phyloP scores from a whole-genome alignment of 2,329 filamentous ascomycete species.

The Verticillium albo-atrum region DNA sequence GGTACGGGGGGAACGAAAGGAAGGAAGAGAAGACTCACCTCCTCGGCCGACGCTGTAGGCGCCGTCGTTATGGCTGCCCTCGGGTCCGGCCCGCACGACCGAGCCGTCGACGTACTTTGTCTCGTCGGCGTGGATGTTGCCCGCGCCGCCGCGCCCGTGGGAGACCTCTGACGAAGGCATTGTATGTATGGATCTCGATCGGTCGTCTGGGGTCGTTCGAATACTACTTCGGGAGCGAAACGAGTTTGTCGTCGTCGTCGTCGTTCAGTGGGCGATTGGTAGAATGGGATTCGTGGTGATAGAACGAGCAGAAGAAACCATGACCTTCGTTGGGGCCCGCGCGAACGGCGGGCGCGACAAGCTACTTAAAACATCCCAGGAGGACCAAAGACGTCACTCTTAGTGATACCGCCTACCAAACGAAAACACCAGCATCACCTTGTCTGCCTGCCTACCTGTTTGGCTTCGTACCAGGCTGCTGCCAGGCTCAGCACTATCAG shows the following conservation, averaged over 20 bases:
- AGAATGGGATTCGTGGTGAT: not conserved
- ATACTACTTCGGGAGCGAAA: too few species aligned
- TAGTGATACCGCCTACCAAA: not conserved
- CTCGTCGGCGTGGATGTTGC: slow-evolving; percentile 55
- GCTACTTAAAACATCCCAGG: not conserved
- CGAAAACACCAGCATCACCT: too few species aligned
- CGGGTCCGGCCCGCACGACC: slow-evolving; percentile 50
- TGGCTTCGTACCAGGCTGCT: too few species aligned
- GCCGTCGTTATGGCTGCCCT: slow-evolving; percentile 54
- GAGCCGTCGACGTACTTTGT: slow-evolving; percentile 59
- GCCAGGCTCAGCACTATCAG: not conserved
- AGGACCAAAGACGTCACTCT: not conserved
- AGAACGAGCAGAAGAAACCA: not conserved
- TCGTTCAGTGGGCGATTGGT: not conserved
- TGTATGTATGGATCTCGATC: slow-evolving; percentile 2
- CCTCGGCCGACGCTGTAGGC: slow-evolving; percentile 56
- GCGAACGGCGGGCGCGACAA: not conserved
- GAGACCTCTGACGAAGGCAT: slow-evolving; percentile 45
- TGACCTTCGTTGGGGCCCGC: too few species aligned
- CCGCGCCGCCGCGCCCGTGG: slow-evolving; percentile 57
- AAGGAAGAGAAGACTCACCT: slow-evolving; percentile 33
- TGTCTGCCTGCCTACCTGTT: too few species aligned
- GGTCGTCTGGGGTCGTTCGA: too few species aligned
- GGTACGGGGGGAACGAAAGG: not conserved
- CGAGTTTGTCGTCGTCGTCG: not conserved